Conservation (phyloP, 1,284 basidiomycete genomes). For the Cystobasidium slooffiae region DNA sequence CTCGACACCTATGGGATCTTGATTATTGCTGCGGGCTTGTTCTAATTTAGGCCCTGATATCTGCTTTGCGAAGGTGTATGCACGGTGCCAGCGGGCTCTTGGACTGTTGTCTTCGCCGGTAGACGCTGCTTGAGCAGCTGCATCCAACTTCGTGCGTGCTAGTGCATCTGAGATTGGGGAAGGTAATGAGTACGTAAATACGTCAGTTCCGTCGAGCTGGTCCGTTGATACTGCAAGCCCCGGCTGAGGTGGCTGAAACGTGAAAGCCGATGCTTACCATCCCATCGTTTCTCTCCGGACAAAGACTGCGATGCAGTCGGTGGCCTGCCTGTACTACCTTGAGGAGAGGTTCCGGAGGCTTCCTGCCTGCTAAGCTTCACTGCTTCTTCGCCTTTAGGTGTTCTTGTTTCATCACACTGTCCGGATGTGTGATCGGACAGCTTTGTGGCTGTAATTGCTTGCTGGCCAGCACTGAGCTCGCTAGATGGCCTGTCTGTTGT, state of each 20-base stretch:
- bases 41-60: slow-evolving; percentile 31
- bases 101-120: slow-evolving; percentile 23
- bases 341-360: too few relatives aligned
- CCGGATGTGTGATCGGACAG: background rate
- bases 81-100: slow-evolving; percentile 26
- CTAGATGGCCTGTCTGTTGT: background rate
- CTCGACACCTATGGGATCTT: slow-evolving; percentile 2
- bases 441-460: background rate
- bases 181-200: background rate
- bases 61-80: slow-evolving; percentile 20
- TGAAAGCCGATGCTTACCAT: slow-evolving; percentile 5
- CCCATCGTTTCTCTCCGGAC: slow-evolving; percentile 8
- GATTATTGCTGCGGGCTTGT: slow-evolving; percentile 16
- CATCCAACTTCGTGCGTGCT: slow-evolving; percentile 20
- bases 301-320: too few relatives aligned
- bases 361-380: background rate
- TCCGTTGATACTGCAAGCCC: too few relatives aligned
- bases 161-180: slow-evolving; percentile 12
- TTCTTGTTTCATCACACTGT: background rate
- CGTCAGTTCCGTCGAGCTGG: background rate
- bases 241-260: background rate
- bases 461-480: background rate
- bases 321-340: too few relatives aligned
- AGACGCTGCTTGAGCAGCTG: slow-evolving; percentile 18
- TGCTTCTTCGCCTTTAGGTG: background rate